phyloP scores from a whole-genome alignment of 2,329 filamentous ascomycete species.

The Emmonsiellopsis sp. region DNA sequence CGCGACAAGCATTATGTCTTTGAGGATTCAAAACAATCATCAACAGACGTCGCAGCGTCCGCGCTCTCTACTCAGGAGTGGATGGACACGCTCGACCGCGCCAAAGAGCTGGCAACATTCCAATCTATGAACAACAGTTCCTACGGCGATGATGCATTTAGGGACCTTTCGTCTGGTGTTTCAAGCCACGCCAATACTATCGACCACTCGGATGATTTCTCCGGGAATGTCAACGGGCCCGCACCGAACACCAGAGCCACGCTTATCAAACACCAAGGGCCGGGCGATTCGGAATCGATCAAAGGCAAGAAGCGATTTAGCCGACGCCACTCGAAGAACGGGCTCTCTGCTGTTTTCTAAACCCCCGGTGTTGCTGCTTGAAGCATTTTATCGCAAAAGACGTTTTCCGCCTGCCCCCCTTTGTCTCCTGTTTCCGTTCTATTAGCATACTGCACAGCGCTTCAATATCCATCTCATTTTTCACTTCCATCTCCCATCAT shows the following conservation, averaged over 20 bases:
- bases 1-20: conserved; percentile 85
- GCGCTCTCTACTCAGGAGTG: conserved; percentile 75
- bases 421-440: conserved; percentile 10
- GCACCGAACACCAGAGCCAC: conserved; percentile 33
- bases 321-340: conserved; percentile 87
- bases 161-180: conserved; percentile 59
- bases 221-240: conserved; percentile 19
- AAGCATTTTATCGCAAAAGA: background rate
- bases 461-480: conserved; percentile 1
- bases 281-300: conserved; percentile 42
- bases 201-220: conserved; percentile 31
- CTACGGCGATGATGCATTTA: conserved; percentile 56
- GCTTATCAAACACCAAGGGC: conserved; percentile 30
- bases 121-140: conserved; percentile 53
- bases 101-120: conserved; percentile 71
- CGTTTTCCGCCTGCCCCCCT: conserved; percentile 14
- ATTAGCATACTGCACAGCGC: conserved; percentile 3
- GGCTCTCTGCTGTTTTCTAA: conserved; percentile 80
- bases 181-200: conserved; percentile 51
- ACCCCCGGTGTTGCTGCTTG: conserved; percentile 8
- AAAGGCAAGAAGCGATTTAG: conserved; percentile 64
- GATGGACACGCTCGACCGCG: conserved; percentile 79
- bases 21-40: conserved; percentile 75
- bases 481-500: background rate
- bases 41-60: conserved; percentile 51